Percentiles rank a stretch among this genome's conserved stretches.
Conservation (phyloP, 495 filamentous ascomycete genomes). For the Thozetella sp. region DNA sequence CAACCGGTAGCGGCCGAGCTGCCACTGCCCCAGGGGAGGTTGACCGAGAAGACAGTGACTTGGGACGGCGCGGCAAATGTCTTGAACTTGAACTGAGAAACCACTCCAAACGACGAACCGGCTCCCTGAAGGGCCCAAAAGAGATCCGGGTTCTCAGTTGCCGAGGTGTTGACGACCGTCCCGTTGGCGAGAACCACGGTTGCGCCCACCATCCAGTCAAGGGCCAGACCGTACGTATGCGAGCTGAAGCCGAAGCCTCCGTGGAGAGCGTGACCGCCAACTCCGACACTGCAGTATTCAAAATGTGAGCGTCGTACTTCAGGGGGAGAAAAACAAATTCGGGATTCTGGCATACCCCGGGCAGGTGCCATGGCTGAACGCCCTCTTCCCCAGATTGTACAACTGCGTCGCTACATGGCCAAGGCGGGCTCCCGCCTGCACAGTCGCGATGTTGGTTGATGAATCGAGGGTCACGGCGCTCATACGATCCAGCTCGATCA, state of each 20-base stretch:
- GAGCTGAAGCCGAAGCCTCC: slow-evolving; percentile 46
- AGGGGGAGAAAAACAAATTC: neutral
- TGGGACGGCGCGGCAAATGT: slow-evolving; percentile 40
- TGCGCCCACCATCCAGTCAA: slow-evolving; percentile 45
- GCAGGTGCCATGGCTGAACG: slow-evolving; percentile 47
- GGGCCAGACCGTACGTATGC: slow-evolving; percentile 40
- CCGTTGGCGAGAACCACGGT: slow-evolving; percentile 45
- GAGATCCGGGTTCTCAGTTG: slow-evolving; percentile 42
- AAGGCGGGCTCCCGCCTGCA: slow-evolving; percentile 37
- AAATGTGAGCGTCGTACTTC: slow-evolving; percentile 5
- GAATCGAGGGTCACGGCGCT: slow-evolving; percentile 39
- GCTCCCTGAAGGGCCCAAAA: slow-evolving; percentile 49
- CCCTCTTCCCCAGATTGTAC: slow-evolving; percentile 41
- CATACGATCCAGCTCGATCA: slow-evolving; percentile 45
- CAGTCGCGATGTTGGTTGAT: slow-evolving; percentile 36
- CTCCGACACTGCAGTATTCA: slow-evolving; percentile 30
- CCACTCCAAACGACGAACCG: slow-evolving; percentile 42
- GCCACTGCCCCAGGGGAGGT: slow-evolving; percentile 29
- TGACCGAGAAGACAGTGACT: slow-evolving; percentile 40
- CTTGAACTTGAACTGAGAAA: slow-evolving; percentile 41
- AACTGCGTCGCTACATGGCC: slow-evolving; percentile 44
- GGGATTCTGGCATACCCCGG: slow-evolving; percentile 30
- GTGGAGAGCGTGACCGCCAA: slow-evolving; percentile 44
- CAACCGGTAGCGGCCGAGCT: slow-evolving; percentile 24
- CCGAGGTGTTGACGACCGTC: slow-evolving; percentile 35